Base-by-base conservation (phyloP, 2,329 filamentous ascomycete genomes). In the Neofusicoccum sp. region DNA sequence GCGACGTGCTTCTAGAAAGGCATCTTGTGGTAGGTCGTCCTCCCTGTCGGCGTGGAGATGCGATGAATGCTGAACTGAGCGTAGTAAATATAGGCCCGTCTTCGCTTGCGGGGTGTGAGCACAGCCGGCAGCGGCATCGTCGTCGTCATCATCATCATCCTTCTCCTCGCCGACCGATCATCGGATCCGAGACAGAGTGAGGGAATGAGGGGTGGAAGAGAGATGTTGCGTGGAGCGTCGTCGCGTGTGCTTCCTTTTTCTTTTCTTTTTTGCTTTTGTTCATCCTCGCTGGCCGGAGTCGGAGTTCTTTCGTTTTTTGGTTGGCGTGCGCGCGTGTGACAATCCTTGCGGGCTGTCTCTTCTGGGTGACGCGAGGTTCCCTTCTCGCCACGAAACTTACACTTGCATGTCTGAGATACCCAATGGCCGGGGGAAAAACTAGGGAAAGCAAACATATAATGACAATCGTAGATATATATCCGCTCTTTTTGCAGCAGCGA, bases 331-430 rank as follows among this genome's bases (percentile, higher is more conserved):
- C 24, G 33, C 11, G 14, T 14, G 48, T 12, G 33, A 8, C 31
- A 36, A 24, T 41, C 11, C 24, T 36, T 14, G 14, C 20, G 24
- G 26, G 6, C 20, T 14, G 4, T 12, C 24, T 20, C 9, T 41
- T 30, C 49, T 20, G 24, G 20, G 12, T 30, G n/a, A n/a, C n/a
- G n/a, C 16, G 33, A 28, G 3, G 28, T 24, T 30, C 34, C 49
- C 24, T 16, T 41, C 16, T 54, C 24, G 9, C 45, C 28, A 54
- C 30, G 8, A 34, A 14, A 49, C 30, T 16, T 28, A 31, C 43
- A 49, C 31, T 54, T 54, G 49, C 48, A 54, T 54, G 36, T 40
- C 49, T 54, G 49, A 54, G 49, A 54, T 54, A 54, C 49, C 49
- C 49, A 54, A 41, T 31, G 49, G 49, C 49, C 49, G 7, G 49